Evolutionary conservation across 202 grass and related monocot species (phyloP).

Genomic region (Dendrocalamus latiflorus): DNA sequence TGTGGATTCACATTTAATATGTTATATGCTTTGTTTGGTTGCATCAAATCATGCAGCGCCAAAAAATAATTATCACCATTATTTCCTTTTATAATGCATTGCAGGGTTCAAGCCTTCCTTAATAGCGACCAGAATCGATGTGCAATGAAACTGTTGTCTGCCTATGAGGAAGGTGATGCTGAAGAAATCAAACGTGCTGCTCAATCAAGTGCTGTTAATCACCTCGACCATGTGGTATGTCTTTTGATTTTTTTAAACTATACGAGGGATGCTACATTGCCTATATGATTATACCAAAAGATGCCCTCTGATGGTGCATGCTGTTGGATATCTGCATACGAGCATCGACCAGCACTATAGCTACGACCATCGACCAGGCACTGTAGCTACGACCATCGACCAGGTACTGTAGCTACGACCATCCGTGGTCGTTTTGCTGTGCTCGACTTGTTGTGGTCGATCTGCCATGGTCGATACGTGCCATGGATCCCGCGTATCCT

Average conservation of each 20-base stretch:
- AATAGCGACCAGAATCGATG: conserved; percentile 82
- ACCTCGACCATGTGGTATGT: conserved; percentile 92
- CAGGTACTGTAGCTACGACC: too few species aligned
- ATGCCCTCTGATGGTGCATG: not conserved
- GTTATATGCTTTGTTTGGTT: not conserved
- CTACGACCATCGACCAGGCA: too few species aligned
- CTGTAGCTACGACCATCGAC: too few species aligned
- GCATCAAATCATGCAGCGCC: not conserved
- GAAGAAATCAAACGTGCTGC: conserved; percentile 81
- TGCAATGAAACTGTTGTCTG: conserved; percentile 69
- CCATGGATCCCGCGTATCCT: too few species aligned
- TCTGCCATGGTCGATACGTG: too few species aligned
- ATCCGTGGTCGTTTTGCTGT: too few species aligned
- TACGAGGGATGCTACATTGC: not conserved
- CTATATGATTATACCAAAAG: not conserved
- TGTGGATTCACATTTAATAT: not conserved
- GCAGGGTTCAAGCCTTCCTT: conserved; percentile 81
- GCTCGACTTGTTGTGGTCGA: too few species aligned
- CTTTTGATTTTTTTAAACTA: not conserved
- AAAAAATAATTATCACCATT: not conserved
- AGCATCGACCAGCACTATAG: too few species aligned
- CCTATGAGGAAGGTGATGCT: conserved; percentile 79
- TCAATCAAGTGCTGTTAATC: conserved; percentile 67
- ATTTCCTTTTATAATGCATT: conserved; percentile 11
- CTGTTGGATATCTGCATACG: too few species aligned